Evolutionary conservation across 176 grass and related monocot genomes (phyloP).

Genomic region (Triticum turgidum): DNA sequence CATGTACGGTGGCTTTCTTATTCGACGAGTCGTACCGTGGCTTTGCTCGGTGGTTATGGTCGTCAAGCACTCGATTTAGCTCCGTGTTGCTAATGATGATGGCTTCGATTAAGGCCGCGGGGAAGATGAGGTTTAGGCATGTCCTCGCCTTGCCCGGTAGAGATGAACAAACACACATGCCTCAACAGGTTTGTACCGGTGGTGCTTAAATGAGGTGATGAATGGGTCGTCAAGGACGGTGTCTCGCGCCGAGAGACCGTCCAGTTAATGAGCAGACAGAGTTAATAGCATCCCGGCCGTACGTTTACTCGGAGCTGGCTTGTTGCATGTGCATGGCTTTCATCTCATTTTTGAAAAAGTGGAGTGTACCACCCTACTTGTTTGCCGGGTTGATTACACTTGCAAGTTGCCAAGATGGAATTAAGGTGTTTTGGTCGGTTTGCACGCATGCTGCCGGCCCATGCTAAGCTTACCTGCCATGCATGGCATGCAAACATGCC

Average conservation of each 20-base stretch:
- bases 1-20: background rate
- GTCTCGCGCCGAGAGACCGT: slow-evolving; percentile 18
- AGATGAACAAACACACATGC: background rate
- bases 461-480: background rate
- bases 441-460: background rate
- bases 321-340: background rate
- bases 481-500: background rate
- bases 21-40: background rate
- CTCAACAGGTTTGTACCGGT: background rate
- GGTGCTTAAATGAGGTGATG: background rate
- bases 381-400: background rate
- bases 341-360: background rate
- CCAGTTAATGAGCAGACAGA: slow-evolving; percentile 15
- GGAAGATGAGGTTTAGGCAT: background rate
- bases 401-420: background rate
- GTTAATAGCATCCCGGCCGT: background rate
- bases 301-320: background rate
- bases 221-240: slow-evolving; percentile 28
- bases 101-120: background rate
- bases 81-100: slow-evolving; percentile 3
- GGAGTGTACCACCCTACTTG: background rate
- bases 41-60: slow-evolving; percentile 11
- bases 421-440: background rate
- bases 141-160: background rate
- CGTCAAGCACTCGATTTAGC: background rate